Base-by-base conservation (phyloP, 805 yeast species). In the Yarrowia sp. region DNA sequence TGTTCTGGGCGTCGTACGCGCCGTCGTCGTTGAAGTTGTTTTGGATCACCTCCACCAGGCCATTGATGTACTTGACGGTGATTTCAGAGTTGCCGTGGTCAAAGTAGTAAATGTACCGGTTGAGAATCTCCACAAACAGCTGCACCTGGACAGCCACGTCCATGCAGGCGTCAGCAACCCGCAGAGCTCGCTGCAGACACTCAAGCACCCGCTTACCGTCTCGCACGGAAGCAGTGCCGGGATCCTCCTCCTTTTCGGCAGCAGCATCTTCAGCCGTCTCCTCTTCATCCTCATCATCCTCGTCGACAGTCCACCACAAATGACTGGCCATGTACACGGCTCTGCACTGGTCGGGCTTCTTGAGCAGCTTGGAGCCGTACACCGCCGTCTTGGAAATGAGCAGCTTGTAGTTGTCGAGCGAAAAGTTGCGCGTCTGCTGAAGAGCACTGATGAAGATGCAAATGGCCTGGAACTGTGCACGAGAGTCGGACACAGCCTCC, bases 151-250 rank as follows among this genome's bases (percentile, higher is more conserved):
- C 87, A 45, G 80, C 83, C 61, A 77, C 79, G 72, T 93, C 98
- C 86, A 92, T 87, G 65, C 95, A 89, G n/a, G 95, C 88, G 74
- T 95, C 98, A 0, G 98, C 97, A 8, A 91, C 90, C 50, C 98
- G 80, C 15, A 93, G 75, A 0, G 98, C 85, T 69, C 93, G 85
- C 74, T 92, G 97, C 50, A 93, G 80, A 74, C 97, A 92, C 72
- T 95, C 98, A 72, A 93, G 78, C 1, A 93, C 97, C 41, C 96
- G 80, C 71, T 90, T 90, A 41, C 83, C 84, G 22, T 47, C 65
- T 14, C 65, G 65, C 7, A 58, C 28, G 18, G 58, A 41, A 15
- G 58, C 58, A 4, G 58, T 36, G 2, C 58, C 58, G 10, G 31
- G n/a, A 4, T 51, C 58, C 13, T 58, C 64, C 14, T 36, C 51